phyloP scores from a whole-genome alignment of 2,329 filamentous ascomycete genomes.

The Monosporascus ibericus region DNA sequence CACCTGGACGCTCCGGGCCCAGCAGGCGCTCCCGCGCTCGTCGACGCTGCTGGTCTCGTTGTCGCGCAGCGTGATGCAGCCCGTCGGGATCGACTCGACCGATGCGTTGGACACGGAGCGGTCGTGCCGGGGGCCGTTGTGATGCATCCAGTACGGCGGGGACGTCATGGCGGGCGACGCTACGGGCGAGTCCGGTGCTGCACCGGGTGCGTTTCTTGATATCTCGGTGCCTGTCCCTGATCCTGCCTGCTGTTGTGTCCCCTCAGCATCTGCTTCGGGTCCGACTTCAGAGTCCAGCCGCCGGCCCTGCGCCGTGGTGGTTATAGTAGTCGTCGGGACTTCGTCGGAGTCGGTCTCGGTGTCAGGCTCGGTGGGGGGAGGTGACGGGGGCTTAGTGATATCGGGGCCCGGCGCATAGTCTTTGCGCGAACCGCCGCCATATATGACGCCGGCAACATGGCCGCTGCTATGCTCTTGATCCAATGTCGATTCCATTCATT shows the following conservation, averaged over 20 bases:
- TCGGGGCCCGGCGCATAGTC: too few relatives aligned
- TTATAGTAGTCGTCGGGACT: too few relatives aligned
- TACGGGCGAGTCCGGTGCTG: background rate
- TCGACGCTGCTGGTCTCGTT: slow-evolving; percentile 50
- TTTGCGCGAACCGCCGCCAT: too few relatives aligned
- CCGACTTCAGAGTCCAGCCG: too few relatives aligned
- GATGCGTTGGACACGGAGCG: slow-evolving; percentile 42
- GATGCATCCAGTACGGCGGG: slow-evolving; percentile 30
- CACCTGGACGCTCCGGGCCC: slow-evolving; percentile 58
- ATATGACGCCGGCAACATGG: too few relatives aligned
- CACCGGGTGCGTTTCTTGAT: background rate
- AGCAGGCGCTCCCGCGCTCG: slow-evolving; percentile 44
- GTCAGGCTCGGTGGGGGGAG: slow-evolving; percentile 23
- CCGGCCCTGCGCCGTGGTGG: too few relatives aligned
- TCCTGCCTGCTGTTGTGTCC: too few relatives aligned
- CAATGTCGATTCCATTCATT: too few relatives aligned
- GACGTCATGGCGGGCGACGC: background rate
- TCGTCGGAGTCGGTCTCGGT: slow-evolving; percentile 18
- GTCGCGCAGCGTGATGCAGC: slow-evolving; percentile 56
- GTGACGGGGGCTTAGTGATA: slow-evolving; percentile 14
- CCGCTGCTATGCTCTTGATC: too few relatives aligned
- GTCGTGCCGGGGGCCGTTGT: slow-evolving; percentile 22
- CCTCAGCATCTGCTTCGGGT: too few relatives aligned
- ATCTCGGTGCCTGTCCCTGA: too few relatives aligned
- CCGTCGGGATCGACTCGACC: slow-evolving; percentile 38